These are phyloP conservation scores for Ophiocordyceps australis DNA, from an alignment of 2,329 filamentous ascomycete species.

Conservation along the genomic window DNA sequence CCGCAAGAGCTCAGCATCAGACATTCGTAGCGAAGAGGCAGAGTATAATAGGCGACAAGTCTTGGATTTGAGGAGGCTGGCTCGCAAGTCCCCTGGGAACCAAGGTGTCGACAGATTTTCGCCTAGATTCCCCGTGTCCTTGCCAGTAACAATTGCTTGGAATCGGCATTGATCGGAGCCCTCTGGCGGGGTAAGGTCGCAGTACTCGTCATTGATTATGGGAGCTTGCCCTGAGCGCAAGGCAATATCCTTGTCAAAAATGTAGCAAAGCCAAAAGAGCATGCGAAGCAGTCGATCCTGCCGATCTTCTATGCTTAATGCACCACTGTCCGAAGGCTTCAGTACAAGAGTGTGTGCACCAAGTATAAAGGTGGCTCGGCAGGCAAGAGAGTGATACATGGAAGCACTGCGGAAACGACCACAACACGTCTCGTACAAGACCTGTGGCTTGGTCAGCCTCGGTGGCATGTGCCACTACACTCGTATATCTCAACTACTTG, in stretches of 20 bases:
- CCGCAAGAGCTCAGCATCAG: conserved; percentile 32
- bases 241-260: conserved; percentile 35
- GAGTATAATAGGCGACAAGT: conserved; percentile 30
- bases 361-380: conserved; percentile 27
- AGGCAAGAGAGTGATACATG: conserved; percentile 24
- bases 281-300: conserved; percentile 15
- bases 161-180: conserved; percentile 9
- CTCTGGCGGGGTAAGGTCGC: conserved; percentile 29
- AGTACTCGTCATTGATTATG: conserved; percentile 28
- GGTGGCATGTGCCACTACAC: no score
- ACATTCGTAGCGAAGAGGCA: conserved; percentile 23
- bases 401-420: conserved; percentile 26
- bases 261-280: conserved; percentile 37
- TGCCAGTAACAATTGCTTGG: background rate
- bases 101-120: conserved; percentile 11
- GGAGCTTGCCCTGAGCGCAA: conserved; percentile 34
- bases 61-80: conserved; percentile 32
- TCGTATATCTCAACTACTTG: no score
- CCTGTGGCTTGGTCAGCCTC: no score
- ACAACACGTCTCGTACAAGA: conserved; percentile 21
- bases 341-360: conserved; percentile 20
- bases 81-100: conserved; percentile 25
- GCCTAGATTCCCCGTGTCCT: background rate
- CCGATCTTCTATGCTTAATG: conserved; percentile 7
- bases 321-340: conserved; percentile 2